phyloP scores from a whole-genome alignment of 306 rosid species.

The Trichosanthes truncata region DNA sequence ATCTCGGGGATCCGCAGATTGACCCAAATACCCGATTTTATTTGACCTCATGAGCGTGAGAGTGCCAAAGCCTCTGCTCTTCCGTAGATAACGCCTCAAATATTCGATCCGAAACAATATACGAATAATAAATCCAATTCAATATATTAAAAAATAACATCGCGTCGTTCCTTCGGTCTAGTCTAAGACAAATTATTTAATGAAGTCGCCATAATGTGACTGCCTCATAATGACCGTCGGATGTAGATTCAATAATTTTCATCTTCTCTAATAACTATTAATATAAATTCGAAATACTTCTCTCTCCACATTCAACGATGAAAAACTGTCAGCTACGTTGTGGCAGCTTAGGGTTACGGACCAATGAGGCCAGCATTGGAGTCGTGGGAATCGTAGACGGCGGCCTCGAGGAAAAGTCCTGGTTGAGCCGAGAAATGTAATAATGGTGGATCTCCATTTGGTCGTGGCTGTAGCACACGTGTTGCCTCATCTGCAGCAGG shows the following conservation, averaged over 20 bases:
- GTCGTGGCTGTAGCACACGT: conserved; percentile 56
- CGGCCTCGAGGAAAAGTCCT: conserved; percentile 56
- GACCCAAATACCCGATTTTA: conserved; percentile 53
- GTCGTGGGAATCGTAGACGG: conserved; percentile 57
- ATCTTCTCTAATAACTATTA: no score
- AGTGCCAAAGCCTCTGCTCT: conserved; percentile 73
- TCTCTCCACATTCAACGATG: no score
- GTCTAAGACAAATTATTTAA: no score
- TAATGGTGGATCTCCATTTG: conserved; percentile 67
- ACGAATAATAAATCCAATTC: conserved; percentile 6
- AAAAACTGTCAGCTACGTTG: no score
- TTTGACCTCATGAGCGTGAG: conserved; percentile 83
- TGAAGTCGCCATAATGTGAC: no score
- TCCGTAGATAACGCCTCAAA: conserved; percentile 47
- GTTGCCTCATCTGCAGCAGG: conserved; percentile 46
- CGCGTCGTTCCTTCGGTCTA: no score
- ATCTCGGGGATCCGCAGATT: conserved; percentile 52
- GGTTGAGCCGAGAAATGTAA: conserved; percentile 38
- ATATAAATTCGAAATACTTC: no score
- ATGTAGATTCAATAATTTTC: no score
- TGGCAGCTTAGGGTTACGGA: no score
- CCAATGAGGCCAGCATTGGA: conserved; percentile 42
- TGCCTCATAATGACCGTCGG: no score
- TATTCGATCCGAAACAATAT: conserved; percentile 33
- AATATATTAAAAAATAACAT: no score